Base-by-base conservation (phyloP, 129 eudicot species). In the Glebionis coronaria region DNA sequence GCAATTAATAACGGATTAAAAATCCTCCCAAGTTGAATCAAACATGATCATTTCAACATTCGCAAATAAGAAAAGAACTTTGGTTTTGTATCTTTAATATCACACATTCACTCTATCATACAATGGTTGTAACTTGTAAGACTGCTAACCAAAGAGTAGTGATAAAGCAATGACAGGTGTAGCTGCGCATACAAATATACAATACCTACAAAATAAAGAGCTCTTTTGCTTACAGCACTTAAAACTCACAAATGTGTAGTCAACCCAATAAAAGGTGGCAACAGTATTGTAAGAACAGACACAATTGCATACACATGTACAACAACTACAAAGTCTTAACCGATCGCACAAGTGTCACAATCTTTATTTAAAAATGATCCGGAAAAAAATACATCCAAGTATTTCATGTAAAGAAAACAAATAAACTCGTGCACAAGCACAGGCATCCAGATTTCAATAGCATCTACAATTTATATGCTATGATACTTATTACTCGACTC, bases 141-240 rank as follows among this genome's bases (percentile, higher is more conserved):
- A 16, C 42, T 56, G 46, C 46, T 44, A 57, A 56, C 31, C 31
- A n/a, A 16, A 6, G 4, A 40, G 16, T 71, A 18, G 40, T 65
- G 15, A 61, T 88, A 87, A 85, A 91, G 96, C 96, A 46, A 85
- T 91, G 70, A 81, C 83, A 20, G 96, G 96, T 44, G 97, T 91
- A 63, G 96, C 80, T 52, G 90, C 89, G n/a, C n/a, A n/a, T n/a
- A n/a, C n/a, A n/a, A n/a, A n/a, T n/a, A 50, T 92, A 92, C 76
- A 88, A 88, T 65, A 88, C 85, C 65, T 75, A 74, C 83, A 92
- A 92, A 81, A 67, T 88, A 76, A 80, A 81, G 71, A 92, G 68
- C 76, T 57, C 76, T 86, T 44, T 58, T 87, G 35, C 18, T 54
- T 83, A 16, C 35, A 74, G 64, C 71, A 44, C 44, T 55, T 15